Conservation (phyloP, 495 filamentous ascomycete species). For the Penicillium turbatum region DNA sequence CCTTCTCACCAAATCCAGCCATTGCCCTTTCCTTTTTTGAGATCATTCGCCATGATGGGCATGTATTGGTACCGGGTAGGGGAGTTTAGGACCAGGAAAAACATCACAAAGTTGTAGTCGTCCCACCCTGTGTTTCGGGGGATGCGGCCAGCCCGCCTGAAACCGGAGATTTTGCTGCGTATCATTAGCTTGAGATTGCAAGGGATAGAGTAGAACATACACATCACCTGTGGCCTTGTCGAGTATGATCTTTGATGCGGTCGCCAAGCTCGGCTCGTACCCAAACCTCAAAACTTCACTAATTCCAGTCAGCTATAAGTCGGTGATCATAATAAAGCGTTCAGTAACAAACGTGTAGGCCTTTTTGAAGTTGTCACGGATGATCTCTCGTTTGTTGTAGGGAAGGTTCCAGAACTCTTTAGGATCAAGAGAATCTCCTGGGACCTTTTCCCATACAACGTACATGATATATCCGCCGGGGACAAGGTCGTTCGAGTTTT, state of each 20-base stretch:
- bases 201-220: neutral
- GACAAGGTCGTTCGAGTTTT: neutral
- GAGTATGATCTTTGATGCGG: neutral
- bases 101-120: neutral
- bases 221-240: conserved; percentile 1
- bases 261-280: neutral
- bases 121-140: neutral
- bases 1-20: conserved; percentile 1
- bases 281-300: neutral
- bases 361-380: neutral
- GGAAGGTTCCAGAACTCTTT: neutral
- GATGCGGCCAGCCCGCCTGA: neutral
- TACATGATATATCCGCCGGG: conserved; percentile 3
- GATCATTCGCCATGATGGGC: neutral
- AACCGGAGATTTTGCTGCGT: neutral
- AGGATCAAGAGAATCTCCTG: neutral
- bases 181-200: neutral
- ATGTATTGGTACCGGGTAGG: neutral
- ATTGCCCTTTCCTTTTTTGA: neutral
- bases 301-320: neutral
- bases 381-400: neutral
- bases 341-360: neutral
- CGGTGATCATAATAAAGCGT: neutral
- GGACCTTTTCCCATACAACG: neutral
- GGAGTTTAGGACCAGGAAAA: neutral